Evolutionary conservation across 768 basidiomycete genomes (phyloP).

Genomic region (Tephrocybe rancida): DNA sequence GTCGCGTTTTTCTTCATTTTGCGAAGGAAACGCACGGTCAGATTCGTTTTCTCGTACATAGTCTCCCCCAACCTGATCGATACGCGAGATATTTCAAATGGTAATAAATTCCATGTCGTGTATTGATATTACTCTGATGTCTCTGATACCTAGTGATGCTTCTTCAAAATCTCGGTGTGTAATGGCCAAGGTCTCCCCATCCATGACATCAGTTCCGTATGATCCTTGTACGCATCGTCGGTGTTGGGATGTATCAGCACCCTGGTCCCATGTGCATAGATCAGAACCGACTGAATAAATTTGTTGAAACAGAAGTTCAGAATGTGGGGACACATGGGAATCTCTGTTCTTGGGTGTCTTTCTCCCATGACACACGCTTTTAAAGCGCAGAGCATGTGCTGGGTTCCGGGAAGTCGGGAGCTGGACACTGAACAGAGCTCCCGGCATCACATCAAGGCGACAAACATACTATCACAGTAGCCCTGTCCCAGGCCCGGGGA

Average conservation of each 20-base stretch:
- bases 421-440: neutral
- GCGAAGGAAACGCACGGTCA: too few relatives aligned
- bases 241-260: slow-evolving; percentile 78
- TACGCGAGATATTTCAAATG: too few relatives aligned
- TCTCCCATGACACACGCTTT: neutral
- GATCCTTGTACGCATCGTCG: slow-evolving; percentile 53
- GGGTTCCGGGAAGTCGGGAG: too few relatives aligned
- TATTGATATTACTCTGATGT: neutral
- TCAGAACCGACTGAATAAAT: neutral
- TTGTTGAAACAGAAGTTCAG: neutral
- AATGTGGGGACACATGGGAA: neutral
- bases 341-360: neutral
- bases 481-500: neutral
- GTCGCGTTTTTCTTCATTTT: too few relatives aligned
- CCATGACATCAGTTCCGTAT: slow-evolving; percentile 67
- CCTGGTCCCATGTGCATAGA: slow-evolving; percentile 30
- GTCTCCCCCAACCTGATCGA: too few relatives aligned
- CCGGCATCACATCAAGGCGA: neutral
- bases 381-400: slow-evolving; percentile 7
- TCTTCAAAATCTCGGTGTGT: slow-evolving; percentile 42
- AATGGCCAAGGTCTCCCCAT: slow-evolving; percentile 67
- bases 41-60: too few relatives aligned
- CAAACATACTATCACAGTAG: neutral
- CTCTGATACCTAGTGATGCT: too few relatives aligned
- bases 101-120: too few relatives aligned